Base-by-base conservation (phyloP, 140 eudicot species). In the Erigeron philadelphicus region DNA sequence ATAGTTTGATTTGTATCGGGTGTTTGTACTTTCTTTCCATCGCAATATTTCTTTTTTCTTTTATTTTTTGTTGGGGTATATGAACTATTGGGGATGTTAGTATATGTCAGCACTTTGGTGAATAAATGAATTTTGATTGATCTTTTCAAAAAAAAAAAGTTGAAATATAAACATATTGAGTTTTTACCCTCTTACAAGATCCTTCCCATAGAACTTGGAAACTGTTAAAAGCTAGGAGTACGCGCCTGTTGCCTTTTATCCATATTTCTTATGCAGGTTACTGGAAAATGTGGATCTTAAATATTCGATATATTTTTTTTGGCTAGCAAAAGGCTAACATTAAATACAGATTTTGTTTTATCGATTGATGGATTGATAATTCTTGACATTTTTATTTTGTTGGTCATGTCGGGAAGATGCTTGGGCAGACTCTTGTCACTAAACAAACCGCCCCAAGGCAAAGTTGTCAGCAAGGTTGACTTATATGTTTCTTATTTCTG, bases 391-490 rank as follows among this genome's bases (percentile, higher is more conserved):
- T 73, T 7, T 54, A 13, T 75, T 65, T 61, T 64, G 15, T 74
- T 78, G 75, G 78, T 75, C 58, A 11, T 59, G 45, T 83, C 88
- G 98, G 95, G 57, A 86, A 92, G 81, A 92, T 92, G 98, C 88
- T 92, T 73, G 98, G 96, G 7, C 98, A 92, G 82, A 88, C 84
- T 77, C 95, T 92, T 62, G 98, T 92, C 53, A 92, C 98, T 11
- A 92, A 88, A 76, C 96, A 92, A 81, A 88, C 92, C 59, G 98
- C 83, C 96, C 60, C 95, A 92, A 77, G 98, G 98, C 19, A 92
- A 88, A 84, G 77, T 85, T 86, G 95, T 88, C 81, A 88, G 87
- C 98, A 86, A 88, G 95, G 98, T 90, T 70, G 9, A 43, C 16
- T 21, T 52, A 43, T 60, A 12, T 45, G 2, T 69, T 64, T 25